Base-by-base conservation (phyloP, 805 yeast species). In the Candida oleophila region DNA sequence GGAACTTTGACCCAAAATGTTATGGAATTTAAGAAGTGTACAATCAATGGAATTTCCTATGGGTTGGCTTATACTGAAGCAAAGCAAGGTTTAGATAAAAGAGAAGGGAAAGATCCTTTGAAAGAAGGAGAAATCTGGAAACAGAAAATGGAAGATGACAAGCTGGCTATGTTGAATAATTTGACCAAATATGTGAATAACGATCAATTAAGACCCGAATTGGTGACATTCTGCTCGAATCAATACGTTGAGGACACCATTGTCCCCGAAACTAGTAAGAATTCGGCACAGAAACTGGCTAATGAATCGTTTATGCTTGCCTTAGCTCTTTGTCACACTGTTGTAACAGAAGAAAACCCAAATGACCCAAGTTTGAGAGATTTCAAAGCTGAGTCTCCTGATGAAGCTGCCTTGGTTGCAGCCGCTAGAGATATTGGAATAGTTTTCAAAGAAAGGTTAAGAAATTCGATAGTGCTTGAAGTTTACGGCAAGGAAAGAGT, bases 1-100 rank as follows among this genome's bases (percentile, higher is more conserved):
- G 95, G 95, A 33, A 87, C 95, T 0, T 70, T 87, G 56, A 87
- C 95, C 4, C 92, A 87, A 64, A 87, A 87, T 57, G 81, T 85
- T 21, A 87, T 87, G 95, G 89, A 85, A 59, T 87, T 86, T 68
- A 81, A 82, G 49, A 87, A 87, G 59, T 85, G 90, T 61, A 78
- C 89, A 3, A 76, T 87, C 48, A 80, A 77, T 45, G 87, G 89
- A 22, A 75, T 75, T 35, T 62, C 84, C 0, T 87, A 87, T 55
- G 94, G 92, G 8, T 68, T 77, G 34, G 89, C 92, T 0, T 86
- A 85, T 61, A 86, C 92, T 2, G 91, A 87, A 56, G 90, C 91
- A 1, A 75, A 81, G 62, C 82, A 83, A 38, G 94, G 94, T 22
- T 72, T 81, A 54, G 80, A 83, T 53, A 84, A 82, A 56, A 69